A percentile compares a stretch with the other conserved stretches of the same genome.
Evolutionary conservation across 1,139 yeast species (phyloP).

Genomic region (Diutina sp.): DNA sequence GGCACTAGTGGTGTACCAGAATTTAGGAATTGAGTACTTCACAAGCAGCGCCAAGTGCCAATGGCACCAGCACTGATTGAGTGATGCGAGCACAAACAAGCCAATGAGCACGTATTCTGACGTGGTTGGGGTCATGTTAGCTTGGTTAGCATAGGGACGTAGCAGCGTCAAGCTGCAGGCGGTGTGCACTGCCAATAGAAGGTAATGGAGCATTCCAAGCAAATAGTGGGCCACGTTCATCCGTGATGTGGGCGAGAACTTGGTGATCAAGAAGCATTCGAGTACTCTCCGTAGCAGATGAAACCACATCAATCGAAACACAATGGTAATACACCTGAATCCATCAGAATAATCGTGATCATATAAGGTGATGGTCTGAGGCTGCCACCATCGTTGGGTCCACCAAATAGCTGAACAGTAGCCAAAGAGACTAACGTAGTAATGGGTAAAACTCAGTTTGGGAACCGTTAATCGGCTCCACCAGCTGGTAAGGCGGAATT

Average conservation of each 20-base stretch:
- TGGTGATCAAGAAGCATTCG: not conserved
- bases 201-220: not conserved
- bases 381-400: not conserved
- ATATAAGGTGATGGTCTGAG: not conserved
- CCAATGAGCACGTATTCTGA: not conserved
- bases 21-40: not conserved
- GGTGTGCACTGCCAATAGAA: not conserved
- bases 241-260: not conserved
- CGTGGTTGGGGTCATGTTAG: not conserved
- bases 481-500: not conserved
- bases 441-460: not conserved
- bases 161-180: not conserved
- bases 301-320: not conserved
- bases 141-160: not conserved
- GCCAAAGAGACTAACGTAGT: not conserved
- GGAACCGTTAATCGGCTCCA: not conserved
- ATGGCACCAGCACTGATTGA: not conserved
- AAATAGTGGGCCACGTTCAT: slow-evolving; percentile 1
- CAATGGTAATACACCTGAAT: not conserved
- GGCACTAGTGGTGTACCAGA: not conserved
- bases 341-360: not conserved
- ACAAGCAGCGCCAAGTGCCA: not conserved
- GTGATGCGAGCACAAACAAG: not conserved
- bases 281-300: not conserved
- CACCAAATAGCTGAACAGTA: not conserved